Evolutionary conservation across 78 protist species (phyloP).

Genomic region (Cyanophora paradoxa): DNA sequence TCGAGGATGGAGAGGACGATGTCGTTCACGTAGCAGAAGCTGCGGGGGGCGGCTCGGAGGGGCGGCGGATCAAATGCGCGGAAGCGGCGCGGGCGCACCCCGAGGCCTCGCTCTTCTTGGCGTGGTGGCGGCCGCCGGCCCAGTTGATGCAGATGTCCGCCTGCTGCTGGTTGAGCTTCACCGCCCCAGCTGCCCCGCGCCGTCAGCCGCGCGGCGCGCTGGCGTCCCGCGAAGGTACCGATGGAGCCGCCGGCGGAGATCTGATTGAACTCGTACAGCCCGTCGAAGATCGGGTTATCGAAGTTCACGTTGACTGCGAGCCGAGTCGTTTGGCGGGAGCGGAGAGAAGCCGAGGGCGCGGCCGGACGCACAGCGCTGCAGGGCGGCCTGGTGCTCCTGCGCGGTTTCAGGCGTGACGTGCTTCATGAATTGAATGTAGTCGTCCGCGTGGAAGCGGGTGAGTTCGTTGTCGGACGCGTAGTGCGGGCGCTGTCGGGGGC

Average conservation of each 20-base stretch:
- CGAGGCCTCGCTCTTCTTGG: constrained; percentile 83
- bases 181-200: constrained; percentile 87
- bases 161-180: constrained; percentile 61
- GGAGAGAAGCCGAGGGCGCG: neutral
- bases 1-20: constrained; percentile 95
- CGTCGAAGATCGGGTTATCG: constrained; percentile 98
- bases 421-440: constrained; percentile 30
- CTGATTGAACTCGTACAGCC: constrained; percentile 80
- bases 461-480: constrained; percentile 17
- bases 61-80: too few species aligned
- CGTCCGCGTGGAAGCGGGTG: constrained; percentile 43
- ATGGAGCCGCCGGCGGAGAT: constrained; percentile 95
- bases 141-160: constrained; percentile 92
- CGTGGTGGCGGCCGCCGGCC: constrained; percentile 95
- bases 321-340: too few species aligned
- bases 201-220: too few species aligned
- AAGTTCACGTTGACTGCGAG: constrained; percentile 77
- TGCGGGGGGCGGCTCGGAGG: too few species aligned
- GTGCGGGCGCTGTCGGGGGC: constrained; percentile 18
- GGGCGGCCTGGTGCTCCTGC: constrained; percentile 13
- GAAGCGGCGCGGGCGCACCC: too few species aligned
- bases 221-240: too few species aligned
- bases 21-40: constrained; percentile 98
- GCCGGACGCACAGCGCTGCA: constrained; percentile 21
- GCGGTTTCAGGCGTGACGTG: constrained; percentile 29